Conservation (phyloP, 169 alveolate genomes). For the Perkinsus chesapeaki region DNA sequence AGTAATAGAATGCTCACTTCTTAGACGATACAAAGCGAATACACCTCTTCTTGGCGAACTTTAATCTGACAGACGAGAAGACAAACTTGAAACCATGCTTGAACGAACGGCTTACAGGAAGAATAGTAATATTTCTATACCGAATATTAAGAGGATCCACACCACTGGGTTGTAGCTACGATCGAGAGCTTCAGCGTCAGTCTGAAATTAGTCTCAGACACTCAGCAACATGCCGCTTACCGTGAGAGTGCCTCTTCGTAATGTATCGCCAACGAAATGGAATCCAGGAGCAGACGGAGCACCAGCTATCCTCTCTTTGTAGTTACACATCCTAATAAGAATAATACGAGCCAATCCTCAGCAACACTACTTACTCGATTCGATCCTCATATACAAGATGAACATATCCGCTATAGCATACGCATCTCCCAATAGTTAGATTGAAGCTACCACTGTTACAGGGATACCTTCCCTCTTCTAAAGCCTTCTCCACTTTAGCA, state of each 20-base stretch:
- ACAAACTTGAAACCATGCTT: too few species aligned
- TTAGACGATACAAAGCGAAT: not conserved
- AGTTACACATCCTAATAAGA: not conserved
- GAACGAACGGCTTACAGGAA: not conserved
- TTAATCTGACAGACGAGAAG: too few species aligned
- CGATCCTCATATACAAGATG: not conserved
- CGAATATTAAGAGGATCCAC: not conserved
- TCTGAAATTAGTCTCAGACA: not conserved
- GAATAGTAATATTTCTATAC: not conserved
- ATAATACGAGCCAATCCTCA: not conserved
- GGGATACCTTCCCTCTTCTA: not conserved
- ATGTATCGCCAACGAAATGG: not conserved
- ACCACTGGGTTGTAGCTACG: not conserved
- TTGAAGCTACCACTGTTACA: not conserved
- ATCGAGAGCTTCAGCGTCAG: not conserved
- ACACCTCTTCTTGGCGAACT: too few species aligned
- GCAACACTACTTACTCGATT: not conserved
- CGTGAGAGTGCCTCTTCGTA: not conserved
- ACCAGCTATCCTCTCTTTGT: not conserved
- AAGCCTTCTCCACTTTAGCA: not conserved
- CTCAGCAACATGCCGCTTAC: not conserved
- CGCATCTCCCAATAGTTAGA: not conserved
- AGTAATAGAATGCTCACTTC: not conserved
- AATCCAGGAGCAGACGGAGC: not conserved
- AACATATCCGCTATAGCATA: not conserved